A percentile compares a stretch with the other conserved stretches of the same genome.
These are phyloP conservation scores for Chaetothyriales sp. DNA, from an alignment of 2,329 filamentous ascomycete species.

Conservation along the genomic window DNA sequence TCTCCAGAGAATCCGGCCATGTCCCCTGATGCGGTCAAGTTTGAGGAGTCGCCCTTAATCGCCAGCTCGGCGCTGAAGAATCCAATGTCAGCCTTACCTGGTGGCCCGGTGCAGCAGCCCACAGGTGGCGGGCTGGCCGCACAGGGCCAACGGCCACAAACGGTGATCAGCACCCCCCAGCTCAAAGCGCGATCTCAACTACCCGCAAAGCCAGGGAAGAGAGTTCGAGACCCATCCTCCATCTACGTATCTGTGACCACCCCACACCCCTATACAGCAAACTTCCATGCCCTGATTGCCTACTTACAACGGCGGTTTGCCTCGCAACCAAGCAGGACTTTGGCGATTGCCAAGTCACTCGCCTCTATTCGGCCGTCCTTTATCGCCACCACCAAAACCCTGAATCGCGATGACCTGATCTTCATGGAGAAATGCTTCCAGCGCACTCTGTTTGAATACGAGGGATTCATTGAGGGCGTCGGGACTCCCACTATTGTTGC, in stretches of 20 bases:
- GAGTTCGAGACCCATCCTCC: constrained; percentile 54
- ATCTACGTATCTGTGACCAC: constrained; percentile 83
- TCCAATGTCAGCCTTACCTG: constrained; percentile 3
- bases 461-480: constrained; percentile 77
- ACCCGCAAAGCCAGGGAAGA: constrained; percentile 17
- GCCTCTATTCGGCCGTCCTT: constrained; percentile 85
- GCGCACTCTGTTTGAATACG: constrained; percentile 78
- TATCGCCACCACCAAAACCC: constrained; percentile 76
- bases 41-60: constrained; percentile 22
- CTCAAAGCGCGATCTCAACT: constrained; percentile 25
- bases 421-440: constrained; percentile 98
- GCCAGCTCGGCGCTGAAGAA: constrained; percentile 13
- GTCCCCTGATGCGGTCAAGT: constrained; percentile 24
- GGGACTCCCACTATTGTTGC: constrained; percentile 86
- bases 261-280: constrained; percentile 78
- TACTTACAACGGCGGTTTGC: constrained; percentile 61
- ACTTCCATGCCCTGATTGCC: constrained; percentile 76
- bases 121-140: neutral
- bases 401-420: constrained; percentile 75
- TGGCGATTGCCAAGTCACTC: constrained; percentile 74
- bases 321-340: constrained; percentile 51
- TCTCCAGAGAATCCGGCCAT: constrained; percentile 44
- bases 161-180: constrained; percentile 28
- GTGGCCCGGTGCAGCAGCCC: constrained; percentile 1
- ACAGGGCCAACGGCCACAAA: constrained; percentile 13